These are phyloP conservation scores for Melastoma malabathricum DNA, from an alignment of 345 rosid genomes.

Conservation along the genomic window DNA sequence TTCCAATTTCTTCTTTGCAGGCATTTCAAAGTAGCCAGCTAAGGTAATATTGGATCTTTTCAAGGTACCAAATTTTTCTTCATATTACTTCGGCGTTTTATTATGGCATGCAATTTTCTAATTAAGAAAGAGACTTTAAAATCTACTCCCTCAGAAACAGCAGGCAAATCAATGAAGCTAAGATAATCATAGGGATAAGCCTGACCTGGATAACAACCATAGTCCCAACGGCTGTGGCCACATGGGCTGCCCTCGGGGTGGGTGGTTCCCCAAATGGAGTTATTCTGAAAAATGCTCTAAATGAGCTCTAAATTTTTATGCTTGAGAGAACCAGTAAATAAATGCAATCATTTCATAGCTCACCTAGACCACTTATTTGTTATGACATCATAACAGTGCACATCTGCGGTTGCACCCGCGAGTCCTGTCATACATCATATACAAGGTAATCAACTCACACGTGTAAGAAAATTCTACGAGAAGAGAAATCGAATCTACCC, in stretches of 20 bases:
- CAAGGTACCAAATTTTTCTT: too few species aligned
- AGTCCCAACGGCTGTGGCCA: constrained; percentile 96
- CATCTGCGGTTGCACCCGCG: constrained; percentile 46
- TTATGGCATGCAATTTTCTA: too few species aligned
- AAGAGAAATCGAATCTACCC: too few species aligned
- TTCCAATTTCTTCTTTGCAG: too few species aligned
- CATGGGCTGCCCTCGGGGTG: constrained; percentile 99
- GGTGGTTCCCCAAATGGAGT: constrained; percentile 95
- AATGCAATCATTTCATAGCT: constrained; percentile 8
- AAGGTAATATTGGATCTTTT: too few species aligned
- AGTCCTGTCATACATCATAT: constrained; percentile 27
- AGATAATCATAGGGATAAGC: not conserved
- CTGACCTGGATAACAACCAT: constrained; percentile 98
- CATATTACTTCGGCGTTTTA: too few species aligned
- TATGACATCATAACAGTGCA: constrained; percentile 36
- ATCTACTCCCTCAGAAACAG: too few species aligned
- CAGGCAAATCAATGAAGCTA: constrained; percentile 3
- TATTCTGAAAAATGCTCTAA: constrained; percentile 31
- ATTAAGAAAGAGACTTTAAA: too few species aligned
- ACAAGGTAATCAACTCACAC: not conserved
- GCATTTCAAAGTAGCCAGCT: too few species aligned
- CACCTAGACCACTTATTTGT: constrained; percentile 51
- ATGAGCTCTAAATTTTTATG: constrained; percentile 1
- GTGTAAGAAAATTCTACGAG: too few species aligned
- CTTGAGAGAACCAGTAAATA: not conserved